Evolutionary conservation across 2,329 filamentous ascomycete species (phyloP), one percentile per base, ranked within the genome.

Genomic region (Arthroderma sp.): DNA sequence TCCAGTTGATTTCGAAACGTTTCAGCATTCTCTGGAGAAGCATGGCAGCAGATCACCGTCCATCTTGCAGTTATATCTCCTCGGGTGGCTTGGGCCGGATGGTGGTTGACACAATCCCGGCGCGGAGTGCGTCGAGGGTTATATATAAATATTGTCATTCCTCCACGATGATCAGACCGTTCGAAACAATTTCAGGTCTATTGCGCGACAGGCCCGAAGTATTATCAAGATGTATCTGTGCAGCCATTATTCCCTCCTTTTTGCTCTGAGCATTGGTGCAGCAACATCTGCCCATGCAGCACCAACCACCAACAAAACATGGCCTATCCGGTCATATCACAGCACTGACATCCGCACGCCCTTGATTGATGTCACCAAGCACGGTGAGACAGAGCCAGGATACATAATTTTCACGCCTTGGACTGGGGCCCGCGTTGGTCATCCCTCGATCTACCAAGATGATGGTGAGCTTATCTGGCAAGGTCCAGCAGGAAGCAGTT

Each of bases 381-480:
- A 64, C 15, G 69, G 68, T 33, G 51, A 62, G 2, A 64, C 67
- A 1, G 67, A 66, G 33, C 64, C 66, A 6, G 70, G 70, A 6
- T 69, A 69, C 5, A 60, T 73, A 23, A 71, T 73, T 53, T 49
- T 72, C 35, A 66, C 66, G 0, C 68, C 68, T 51, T 65, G 66
- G 39, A 68, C 65, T 21, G 62, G 64, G 28, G 62, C 65, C 49
- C 52, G 60, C 4, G 61, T 61, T 25, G 67, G 67, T 1, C 67
- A 69, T 8, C 66, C 70, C 1, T 61, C 71, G n/a, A 71, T 73
- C 19, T 71, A 70, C 57, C 67, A 68, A 35, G 65, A 71, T 47
- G 64, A 64, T 4, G 69, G 69, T 19, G 63, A 71, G 23, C 59
- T 73, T 11, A 63, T 73, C 31, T 73, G 70, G 54, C 64, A 71